Base-by-base conservation (phyloP, 805 yeast species). In the Wickerhamiella dianesei region DNA sequence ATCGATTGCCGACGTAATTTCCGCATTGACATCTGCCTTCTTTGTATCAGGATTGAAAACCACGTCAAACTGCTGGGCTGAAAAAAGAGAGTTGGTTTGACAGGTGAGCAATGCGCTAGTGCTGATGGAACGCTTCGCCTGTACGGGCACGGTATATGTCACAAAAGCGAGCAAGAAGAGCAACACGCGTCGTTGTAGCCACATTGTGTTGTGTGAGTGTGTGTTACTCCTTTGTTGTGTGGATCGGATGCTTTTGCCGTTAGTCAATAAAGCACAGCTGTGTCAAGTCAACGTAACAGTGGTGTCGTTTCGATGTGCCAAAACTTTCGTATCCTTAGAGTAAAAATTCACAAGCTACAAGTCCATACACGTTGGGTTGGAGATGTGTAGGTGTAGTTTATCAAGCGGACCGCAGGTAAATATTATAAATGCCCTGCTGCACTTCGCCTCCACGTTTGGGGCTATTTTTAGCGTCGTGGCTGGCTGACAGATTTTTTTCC, bases 81-180 rank as follows among this genome's bases (percentile, higher is more conserved):
- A 78, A 56, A 92, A 78, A 60, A 78, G 81, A 5, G 98, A 88
- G 62, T 82, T 70, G 40, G 78, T 80, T 95, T 87, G 88, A 69
- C 98, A 92, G 37, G 97, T 84, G 56, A 89, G 68, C 54, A 92
- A 70, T 6, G 96, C 85, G 17, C 76, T 63, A 0, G 92, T 68
- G 42, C 61, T 57, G 45, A 74, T 53, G 29, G 55, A 50, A 35
- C 53, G 53, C 35, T 56, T 61, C 1, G 70, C 74, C 4, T 29
- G 13, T 3, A 44, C 59, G 4, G 49, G 32, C 18, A 48, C 17
- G 18, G 48, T 40, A 35, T 32, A 45, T 13, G 40, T 9, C 13
- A 46, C 20, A 13, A 37, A 39, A 5, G 45, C 43, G 2, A 41
- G n/a, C 17, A 42, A 14, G 3, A 36, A 13, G 18, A 19, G 9